Evolutionary conservation across 2,329 filamentous ascomycete species (phyloP).

Genomic region (Cladophialophora carrionii): DNA sequence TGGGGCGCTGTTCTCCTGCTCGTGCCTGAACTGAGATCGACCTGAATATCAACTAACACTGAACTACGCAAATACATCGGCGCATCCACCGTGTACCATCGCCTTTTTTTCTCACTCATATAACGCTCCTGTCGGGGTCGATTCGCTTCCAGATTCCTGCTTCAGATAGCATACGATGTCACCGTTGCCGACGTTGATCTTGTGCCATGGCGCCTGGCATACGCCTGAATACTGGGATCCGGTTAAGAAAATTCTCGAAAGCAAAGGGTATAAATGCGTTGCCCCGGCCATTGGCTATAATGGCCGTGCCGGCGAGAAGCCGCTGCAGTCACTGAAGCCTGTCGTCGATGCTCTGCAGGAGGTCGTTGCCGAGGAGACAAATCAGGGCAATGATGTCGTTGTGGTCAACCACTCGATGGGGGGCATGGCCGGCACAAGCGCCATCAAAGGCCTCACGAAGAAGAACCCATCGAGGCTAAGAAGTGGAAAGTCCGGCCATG

Average conservation of each 20-base stretch:
- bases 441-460: constrained; percentile 24
- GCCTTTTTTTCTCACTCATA: background rate
- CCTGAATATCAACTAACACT: background rate
- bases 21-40: background rate
- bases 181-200: constrained; percentile 24
- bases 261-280: constrained; percentile 19
- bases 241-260: constrained; percentile 8
- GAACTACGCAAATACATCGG: too few relatives aligned
- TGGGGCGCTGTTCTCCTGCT: background rate
- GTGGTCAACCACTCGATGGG: constrained; percentile 29
- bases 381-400: constrained; percentile 22
- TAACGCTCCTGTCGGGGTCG: background rate
- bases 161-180: background rate
- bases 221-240: constrained; percentile 22
- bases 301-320: constrained; percentile 7
- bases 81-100: background rate
- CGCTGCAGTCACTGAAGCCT: constrained; percentile 13
- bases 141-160: constrained; percentile 5
- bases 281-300: constrained; percentile 16
- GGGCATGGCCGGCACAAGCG: constrained; percentile 21
- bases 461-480: constrained; percentile 16
- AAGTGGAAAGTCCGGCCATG: constrained; percentile 41
- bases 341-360: constrained; percentile 12
- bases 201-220: constrained; percentile 28
- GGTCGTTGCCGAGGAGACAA: constrained; percentile 18